Evolutionary conservation across 495 filamentous ascomycete species (phyloP).

Genomic region (Acidiella bohemica): DNA sequence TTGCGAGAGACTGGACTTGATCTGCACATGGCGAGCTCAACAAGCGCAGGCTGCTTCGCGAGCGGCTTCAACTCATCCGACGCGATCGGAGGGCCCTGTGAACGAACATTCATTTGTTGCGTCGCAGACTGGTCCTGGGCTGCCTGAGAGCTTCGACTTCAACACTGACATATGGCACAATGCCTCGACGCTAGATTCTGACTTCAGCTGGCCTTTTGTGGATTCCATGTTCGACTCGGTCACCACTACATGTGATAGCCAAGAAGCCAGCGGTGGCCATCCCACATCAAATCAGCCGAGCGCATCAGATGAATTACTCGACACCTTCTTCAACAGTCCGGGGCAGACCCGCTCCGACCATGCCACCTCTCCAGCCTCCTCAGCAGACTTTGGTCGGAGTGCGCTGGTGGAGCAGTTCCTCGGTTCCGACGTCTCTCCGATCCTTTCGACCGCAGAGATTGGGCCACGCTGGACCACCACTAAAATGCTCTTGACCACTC

Average conservation of each 20-base stretch:
- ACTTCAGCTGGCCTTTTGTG: background rate
- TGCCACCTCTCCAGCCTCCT: slow-evolving; percentile 3
- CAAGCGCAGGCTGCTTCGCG: slow-evolving; percentile 3
- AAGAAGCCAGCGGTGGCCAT: no score
- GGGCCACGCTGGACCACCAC: slow-evolving; percentile 25
- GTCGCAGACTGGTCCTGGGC: background rate
- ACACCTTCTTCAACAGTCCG: background rate
- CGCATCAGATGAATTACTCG: background rate
- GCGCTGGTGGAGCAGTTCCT: slow-evolving; percentile 23
- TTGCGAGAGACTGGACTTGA: slow-evolving; percentile 25
- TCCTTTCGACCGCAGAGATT: slow-evolving; percentile 26
- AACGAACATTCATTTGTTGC: background rate
- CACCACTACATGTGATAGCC: background rate
- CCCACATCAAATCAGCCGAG: background rate
- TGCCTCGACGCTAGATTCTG: background rate
- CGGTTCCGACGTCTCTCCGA: slow-evolving; percentile 22
- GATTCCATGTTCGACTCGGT: background rate
- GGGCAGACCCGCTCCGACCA: background rate
- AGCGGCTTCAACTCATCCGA: background rate
- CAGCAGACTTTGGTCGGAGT: slow-evolving; percentile 9
- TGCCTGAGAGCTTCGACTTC: slow-evolving; percentile 1
- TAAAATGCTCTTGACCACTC: slow-evolving; percentile 22
- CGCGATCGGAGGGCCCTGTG: no score
- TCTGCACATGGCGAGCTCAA: background rate
- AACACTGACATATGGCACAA: slow-evolving; percentile 7